Conservation (phyloP, 345 rosid genomes). For the Hirschfeldia incana region DNA sequence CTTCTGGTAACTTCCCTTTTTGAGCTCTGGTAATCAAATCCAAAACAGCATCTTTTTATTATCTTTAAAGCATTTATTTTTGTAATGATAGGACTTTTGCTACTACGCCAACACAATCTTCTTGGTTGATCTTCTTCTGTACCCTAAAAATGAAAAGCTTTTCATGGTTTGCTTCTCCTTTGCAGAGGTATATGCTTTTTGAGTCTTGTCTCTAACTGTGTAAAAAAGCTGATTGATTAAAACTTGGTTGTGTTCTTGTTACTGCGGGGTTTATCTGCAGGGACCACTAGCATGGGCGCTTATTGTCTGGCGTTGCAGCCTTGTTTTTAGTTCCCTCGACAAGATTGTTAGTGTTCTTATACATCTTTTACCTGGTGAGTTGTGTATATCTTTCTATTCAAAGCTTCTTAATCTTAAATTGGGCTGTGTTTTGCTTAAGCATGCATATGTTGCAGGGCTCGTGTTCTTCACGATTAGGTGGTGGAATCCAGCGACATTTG, state of each 20-base stretch:
- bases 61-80: not conserved
- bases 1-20: constrained; percentile 65
- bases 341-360: constrained; percentile 95
- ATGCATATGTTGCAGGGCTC: constrained; percentile 49
- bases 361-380: constrained; percentile 95
- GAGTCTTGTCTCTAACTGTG: not conserved
- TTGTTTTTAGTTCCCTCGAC: constrained; percentile 90
- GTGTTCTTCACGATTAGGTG: constrained; percentile 95
- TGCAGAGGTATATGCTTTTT: constrained; percentile 66
- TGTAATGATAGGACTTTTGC: constrained; percentile 77
- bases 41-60: not conserved
- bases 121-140: constrained; percentile 79
- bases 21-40: not conserved
- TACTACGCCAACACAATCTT: constrained; percentile 96
- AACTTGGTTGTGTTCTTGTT: constrained; percentile 10
- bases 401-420: not conserved
- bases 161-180: constrained; percentile 98
- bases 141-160: constrained; percentile 82
- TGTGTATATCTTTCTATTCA: not conserved
- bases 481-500: constrained; percentile 95
- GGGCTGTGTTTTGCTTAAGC: not conserved
- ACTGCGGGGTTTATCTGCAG: constrained; percentile 42
- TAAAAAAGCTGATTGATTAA: not conserved
- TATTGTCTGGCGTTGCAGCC: constrained; percentile 95
- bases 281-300: constrained; percentile 98